A percentile compares a stretch with the other conserved stretches of the same genome.
Evolutionary conservation across 2,329 filamentous ascomycete species (phyloP).

Genomic region (Nothophoma quercina): DNA sequence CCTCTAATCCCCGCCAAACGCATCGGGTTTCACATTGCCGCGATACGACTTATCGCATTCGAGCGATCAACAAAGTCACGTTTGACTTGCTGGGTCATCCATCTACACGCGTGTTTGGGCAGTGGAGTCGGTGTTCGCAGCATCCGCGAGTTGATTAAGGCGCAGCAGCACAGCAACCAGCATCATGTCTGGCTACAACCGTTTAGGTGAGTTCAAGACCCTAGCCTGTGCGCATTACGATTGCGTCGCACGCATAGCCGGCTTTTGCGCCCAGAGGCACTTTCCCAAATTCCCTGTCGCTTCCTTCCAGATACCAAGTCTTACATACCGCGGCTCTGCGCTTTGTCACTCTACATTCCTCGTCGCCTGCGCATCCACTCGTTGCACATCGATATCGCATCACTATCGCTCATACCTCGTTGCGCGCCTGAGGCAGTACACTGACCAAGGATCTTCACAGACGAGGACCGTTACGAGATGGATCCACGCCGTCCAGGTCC

Average conservation of each 20-base stretch:
- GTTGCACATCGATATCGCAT: conserved; percentile 11
- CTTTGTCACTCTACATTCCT: conserved; percentile 12
- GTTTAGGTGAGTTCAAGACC: conserved; percentile 43
- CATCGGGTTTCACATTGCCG: conserved; percentile 40
- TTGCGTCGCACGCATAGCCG: conserved; percentile 20
- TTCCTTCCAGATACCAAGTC: conserved; percentile 2
- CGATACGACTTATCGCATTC: conserved; percentile 21
- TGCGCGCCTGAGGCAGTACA: conserved; percentile 27
- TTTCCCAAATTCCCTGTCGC: conserved; percentile 16
- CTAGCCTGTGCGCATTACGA: conserved; percentile 15
- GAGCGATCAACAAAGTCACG: conserved; percentile 31
- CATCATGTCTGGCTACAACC: conserved; percentile 47
- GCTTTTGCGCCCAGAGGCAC: conserved; percentile 23
- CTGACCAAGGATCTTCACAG: conserved; percentile 25
- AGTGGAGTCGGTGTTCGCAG: conserved; percentile 25
- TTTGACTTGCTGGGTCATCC: conserved; percentile 23
- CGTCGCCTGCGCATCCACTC: conserved; percentile 20
- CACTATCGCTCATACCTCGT: conserved; percentile 19
- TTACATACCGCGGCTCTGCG: conserved; percentile 13
- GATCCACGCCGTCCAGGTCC: conserved; percentile 57
- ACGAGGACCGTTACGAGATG: conserved; percentile 52
- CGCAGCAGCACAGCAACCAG: conserved; percentile 29
- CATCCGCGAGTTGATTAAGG: conserved; percentile 30
- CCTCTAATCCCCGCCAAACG: conserved; percentile 35
- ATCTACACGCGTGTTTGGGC: conserved; percentile 25